Evolutionary conservation across 768 basidiomycete species (phyloP), one percentile per base, ranked within the genome.

Genomic region (Mycena capillaripes): DNA sequence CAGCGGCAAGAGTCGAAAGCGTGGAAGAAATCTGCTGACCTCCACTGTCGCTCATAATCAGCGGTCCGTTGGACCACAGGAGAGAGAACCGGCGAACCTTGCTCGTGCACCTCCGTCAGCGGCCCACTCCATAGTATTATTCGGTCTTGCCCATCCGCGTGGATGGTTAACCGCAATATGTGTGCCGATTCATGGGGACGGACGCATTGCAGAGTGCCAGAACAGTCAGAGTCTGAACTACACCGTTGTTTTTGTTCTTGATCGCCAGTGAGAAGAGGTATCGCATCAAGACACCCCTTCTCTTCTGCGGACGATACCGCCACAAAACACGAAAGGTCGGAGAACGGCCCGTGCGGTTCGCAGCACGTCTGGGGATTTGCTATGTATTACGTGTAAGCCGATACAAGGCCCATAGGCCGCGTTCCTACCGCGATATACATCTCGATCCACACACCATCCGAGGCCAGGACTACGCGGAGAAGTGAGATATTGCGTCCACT

Each of bases 41-140:
- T 82, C 80, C 50, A 95, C 93, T 93, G 58, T 34, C 8, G 56
- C 14, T 67, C 16, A 29, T 21, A 8, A n/a, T 61, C 42, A 34
- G 60, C 5, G 17, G 30, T 12, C 30, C 0, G 32, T 34, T 8
- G 4, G 42, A n/a, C 11, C 2, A 34, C 29, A 61, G 12, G 30
- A 34, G 10, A n/a, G 10, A 16, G 38, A 29, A 32, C 21, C 44
- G 29, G 5, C 44, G n/a, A 32, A 91, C 93, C 90, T 86, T 92
- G 87, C 62, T 92, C 89, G 82, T 86, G 87, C 1, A 96, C 84
- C 80, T 95, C 94, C 21, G 75, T 76, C 11, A 81, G 82, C 7
- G 93, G 90, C 0, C 95, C 95, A 69, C 87, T 90, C 94, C 95
- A 97, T 3, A 96, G 78, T 4, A 96, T 80, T 1, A 90, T 83